Evolutionary conservation across 1,284 basidiomycete genomes (phyloP).

Genomic region (Serendipita sp.): DNA sequence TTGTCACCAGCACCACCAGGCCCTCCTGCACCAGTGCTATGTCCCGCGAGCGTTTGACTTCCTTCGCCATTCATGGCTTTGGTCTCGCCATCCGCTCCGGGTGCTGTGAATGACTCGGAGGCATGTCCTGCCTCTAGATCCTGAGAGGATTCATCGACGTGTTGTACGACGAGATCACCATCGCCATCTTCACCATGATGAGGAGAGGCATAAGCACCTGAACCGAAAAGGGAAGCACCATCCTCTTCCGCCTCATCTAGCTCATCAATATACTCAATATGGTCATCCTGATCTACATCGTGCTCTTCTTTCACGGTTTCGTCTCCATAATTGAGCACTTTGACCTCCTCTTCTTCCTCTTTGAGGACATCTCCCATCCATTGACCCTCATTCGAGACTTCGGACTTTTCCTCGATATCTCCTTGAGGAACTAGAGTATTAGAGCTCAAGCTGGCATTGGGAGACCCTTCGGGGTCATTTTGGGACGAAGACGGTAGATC

Average conservation of each 20-base stretch:
- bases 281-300: conserved; percentile 6
- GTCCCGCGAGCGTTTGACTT: background rate
- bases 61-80: background rate
- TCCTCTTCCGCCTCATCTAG: conserved; percentile 9
- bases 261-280: conserved; percentile 10
- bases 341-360: background rate
- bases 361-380: conserved; percentile 2
- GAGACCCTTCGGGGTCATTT: background rate
- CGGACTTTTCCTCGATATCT: background rate
- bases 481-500: background rate
- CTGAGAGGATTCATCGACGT: conserved; percentile 8
- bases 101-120: background rate
- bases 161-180: background rate
- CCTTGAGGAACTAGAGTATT: background rate
- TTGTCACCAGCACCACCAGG: conserved; percentile 27
- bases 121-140: conserved; percentile 1
- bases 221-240: conserved; percentile 3
- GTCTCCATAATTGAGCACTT: conserved; percentile 8
- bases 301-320: conserved; percentile 12
- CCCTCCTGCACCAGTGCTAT: conserved; percentile 1
- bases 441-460: background rate
- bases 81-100: background rate
- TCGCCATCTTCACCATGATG: background rate
- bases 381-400: background rate
- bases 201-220: background rate